A percentile compares a stretch with the other conserved stretches of the same genome.
Conservation (phyloP, 805 yeast genomes). For the Hanseniaspora vineae region DNA sequence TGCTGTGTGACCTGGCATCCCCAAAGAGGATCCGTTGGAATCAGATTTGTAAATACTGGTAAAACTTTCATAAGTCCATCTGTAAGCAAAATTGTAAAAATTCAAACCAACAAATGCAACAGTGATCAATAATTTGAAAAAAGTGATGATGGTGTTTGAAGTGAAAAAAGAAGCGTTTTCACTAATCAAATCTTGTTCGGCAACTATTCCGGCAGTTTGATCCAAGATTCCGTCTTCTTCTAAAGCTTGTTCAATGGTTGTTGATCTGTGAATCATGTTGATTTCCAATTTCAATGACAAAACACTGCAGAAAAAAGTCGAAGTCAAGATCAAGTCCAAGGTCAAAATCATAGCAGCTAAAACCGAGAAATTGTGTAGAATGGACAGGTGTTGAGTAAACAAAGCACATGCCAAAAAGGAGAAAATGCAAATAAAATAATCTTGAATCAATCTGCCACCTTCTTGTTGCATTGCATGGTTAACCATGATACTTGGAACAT, state of each 20-base stretch:
- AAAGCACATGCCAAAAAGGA: conserved; percentile 58
- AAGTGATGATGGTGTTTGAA: conserved; percentile 32
- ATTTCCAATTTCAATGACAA: conserved; percentile 83
- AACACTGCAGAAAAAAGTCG: conserved; percentile 73
- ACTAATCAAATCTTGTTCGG: conserved; percentile 14
- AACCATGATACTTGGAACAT: conserved; percentile 18
- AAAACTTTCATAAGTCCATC: conserved; percentile 50
- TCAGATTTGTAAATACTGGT: conserved; percentile 17
- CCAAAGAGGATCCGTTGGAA: background rate
- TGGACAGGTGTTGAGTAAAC: conserved; percentile 54
- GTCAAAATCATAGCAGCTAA: conserved; percentile 56
- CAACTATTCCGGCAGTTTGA: conserved; percentile 60
- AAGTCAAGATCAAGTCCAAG: conserved; percentile 58
- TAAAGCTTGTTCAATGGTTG: conserved; percentile 61
- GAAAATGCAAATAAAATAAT: conserved; percentile 57
- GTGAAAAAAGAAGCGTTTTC: conserved; percentile 13
- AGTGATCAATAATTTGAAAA: conserved; percentile 48
- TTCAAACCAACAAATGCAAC: conserved; percentile 50
- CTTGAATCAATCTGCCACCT: conserved; percentile 40
- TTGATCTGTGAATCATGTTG: conserved; percentile 69
- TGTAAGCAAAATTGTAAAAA: conserved; percentile 53
- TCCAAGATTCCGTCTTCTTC: conserved; percentile 88
- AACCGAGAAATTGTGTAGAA: conserved; percentile 69
- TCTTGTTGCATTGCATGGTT: conserved; percentile 25
- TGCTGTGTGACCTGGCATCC: too few relatives aligned